Conservation (phyloP, 495 filamentous ascomycete genomes). For the Aspergillus panamensis region DNA sequence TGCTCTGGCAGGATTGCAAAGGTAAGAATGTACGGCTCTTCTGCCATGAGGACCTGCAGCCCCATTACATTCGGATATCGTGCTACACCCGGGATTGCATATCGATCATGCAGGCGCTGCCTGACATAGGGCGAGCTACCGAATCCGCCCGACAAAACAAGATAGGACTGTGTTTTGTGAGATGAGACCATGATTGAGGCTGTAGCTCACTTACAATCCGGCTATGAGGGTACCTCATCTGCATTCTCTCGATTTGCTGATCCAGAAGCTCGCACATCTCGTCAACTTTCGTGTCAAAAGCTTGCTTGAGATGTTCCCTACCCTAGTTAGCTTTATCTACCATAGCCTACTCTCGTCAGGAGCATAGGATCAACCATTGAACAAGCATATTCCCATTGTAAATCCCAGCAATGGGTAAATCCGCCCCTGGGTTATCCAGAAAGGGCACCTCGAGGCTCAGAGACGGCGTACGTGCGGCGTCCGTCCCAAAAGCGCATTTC, state of each 20-base stretch:
- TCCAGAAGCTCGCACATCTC: slow-evolving; percentile 52
- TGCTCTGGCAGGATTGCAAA: background rate
- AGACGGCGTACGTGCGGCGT: slow-evolving; percentile 24
- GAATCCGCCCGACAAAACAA: slow-evolving; percentile 62
- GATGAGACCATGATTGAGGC: background rate
- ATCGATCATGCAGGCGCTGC: slow-evolving; percentile 40
- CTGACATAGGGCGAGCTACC: slow-evolving; percentile 62
- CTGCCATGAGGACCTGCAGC: slow-evolving; percentile 46
- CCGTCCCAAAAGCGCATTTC: slow-evolving; percentile 40
- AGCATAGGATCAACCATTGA: slow-evolving; percentile 25
- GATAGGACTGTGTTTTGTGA: slow-evolving; percentile 23
- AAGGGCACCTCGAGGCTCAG: slow-evolving; percentile 32
- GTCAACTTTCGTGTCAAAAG: slow-evolving; percentile 54
- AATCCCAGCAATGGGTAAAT: slow-evolving; percentile 29
- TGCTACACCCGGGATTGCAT: slow-evolving; percentile 22
- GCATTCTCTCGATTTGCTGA: slow-evolving; percentile 51
- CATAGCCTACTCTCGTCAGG: background rate
- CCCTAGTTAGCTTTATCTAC: background rate
- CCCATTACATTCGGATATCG: slow-evolving; percentile 35
- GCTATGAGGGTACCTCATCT: slow-evolving; percentile 39
- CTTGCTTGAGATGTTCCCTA: slow-evolving; percentile 12
- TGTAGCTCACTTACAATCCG: slow-evolving; percentile 38
- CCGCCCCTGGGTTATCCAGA: slow-evolving; percentile 11
- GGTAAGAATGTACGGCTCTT: slow-evolving; percentile 43
- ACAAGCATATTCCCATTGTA: slow-evolving; percentile 34